Evolutionary conservation across 805 yeast species (phyloP), one percentile per base, ranked within the genome.

Genomic region (Lachancea waltii): DNA sequence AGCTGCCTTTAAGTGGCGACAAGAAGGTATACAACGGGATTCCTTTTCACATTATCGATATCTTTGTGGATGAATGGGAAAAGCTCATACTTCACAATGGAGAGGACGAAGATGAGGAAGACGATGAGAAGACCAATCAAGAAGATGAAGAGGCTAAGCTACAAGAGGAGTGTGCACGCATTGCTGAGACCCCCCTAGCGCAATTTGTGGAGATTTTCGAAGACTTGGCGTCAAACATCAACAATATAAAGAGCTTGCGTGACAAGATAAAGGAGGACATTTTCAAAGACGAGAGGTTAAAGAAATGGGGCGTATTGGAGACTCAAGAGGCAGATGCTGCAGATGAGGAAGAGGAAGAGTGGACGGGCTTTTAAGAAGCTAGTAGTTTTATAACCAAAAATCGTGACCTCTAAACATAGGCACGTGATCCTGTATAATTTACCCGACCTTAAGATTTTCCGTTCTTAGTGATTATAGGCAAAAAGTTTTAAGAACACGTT

Each of bases 21-120:
- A 58, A 62, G 26, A 70, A 73, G 46, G 67, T 79, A 17, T 81
- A 94, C 30, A 74, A 73, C 47, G 92, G 92, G 17, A 70, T 92
- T 36, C 80, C 95, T 13, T 76, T 83, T 57, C 98, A 90, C 64
- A 61, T 90, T 28, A 70, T 84, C 43, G 97, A 92, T 62, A 77
- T 92, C 5, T 78, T 76, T 56, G 59, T 84, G 26, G 97, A 87
- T 49, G 98, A 90, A 62, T 63, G 90, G 43, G 95, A 83, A 53
- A 72, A 71, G 45, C 73, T 80, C 2, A 56, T 81, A 39, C 75
- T 75, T 25, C 73, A 68, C 6, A 54, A 65, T 37, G 68, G 69
- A 27, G 71, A 68, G 21, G 65, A 65, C 29, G 74, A 70, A 17
- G 71, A 64, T 7, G 75, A 68, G 4, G 68, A 66, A 7, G 63